Base-by-base conservation (phyloP, 1,284 basidiomycete species). In the Sphagnurus paluster region DNA sequence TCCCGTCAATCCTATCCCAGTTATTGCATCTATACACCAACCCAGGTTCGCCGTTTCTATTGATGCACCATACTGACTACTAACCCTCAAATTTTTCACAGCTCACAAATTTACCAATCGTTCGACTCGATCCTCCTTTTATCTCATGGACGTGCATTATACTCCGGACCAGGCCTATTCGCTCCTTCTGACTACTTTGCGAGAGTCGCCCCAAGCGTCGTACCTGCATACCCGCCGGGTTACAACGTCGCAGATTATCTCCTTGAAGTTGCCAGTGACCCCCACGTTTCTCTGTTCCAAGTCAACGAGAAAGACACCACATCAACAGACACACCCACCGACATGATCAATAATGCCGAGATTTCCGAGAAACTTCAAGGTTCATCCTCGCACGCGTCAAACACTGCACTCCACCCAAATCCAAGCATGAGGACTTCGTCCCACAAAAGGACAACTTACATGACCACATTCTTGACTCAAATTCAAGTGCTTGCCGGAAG, bases 181-280 rank as follows among this genome's bases (percentile, higher is more conserved):
- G 74, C 76, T 0, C 85, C 88, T 0, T 79, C 75, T 1, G 74
- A 80, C 9, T 75, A 87, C 60, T 89, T 95, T 48, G 55, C 65
- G 48, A 74, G 73, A 48, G 61, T 41, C 61, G 71, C 55, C 69
- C 77, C 53, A 0, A 67, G 61, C 1, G 49, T 63, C 3, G 63
- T 67, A 8, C 66, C 67, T 17, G 51, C 62, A 11, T 75, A 67
- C 40, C 73, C 71, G 9, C 71, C 80, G 33, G 90, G 89, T 0
- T 93, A 93, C 70, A 96, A 95, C 55, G 78, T 94, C 13, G 93
- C 93, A 0, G 93, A 97, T 63, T 88, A 92, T 60, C 75, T 95
- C 11, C 74, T 96, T 10, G 92, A 95, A 54, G 76, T 95, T 39
- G 90, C 92, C 0, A 87, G 80, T 55, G 81, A 82, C 36, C 72